These are phyloP conservation scores for Biscogniauxia marginata DNA, from an alignment of 2,329 filamentous ascomycete species.

Conservation along the genomic window DNA sequence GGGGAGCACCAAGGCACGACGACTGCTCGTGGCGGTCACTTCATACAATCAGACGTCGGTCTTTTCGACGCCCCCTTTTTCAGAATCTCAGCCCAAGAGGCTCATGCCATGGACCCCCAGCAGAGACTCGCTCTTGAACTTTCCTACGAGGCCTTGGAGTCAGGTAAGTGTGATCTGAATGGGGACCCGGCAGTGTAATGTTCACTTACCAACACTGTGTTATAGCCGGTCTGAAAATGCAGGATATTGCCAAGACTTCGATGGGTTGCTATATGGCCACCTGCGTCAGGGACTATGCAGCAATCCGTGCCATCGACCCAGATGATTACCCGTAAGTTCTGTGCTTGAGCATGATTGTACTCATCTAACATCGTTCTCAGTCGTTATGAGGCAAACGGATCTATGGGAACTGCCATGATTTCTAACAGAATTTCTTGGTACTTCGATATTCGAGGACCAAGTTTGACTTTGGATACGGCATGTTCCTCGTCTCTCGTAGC, in stretches of 20 bases:
- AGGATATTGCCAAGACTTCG: conserved; percentile 24
- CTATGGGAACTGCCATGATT: conserved; percentile 33
- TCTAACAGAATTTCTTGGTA: conserved; percentile 39
- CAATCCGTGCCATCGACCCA: conserved; percentile 29
- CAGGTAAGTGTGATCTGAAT: conserved; percentile 19
- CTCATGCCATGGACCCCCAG: conserved; percentile 35
- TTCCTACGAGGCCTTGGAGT: conserved; percentile 30
- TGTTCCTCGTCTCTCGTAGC: conserved; percentile 41
- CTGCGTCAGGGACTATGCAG: conserved; percentile 29
- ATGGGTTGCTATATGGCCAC: conserved; percentile 35
- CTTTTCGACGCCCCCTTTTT: conserved; percentile 32
- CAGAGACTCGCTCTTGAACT: conserved; percentile 33
- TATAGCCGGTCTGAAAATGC: conserved; percentile 28
- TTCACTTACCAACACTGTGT: background rate
- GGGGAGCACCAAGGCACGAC: conserved; percentile 28
- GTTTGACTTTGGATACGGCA: conserved; percentile 42
- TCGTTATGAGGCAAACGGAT: conserved; percentile 29
- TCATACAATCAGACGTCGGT: conserved; percentile 27
- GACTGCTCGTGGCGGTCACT: conserved; percentile 27
- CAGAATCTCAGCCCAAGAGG: conserved; percentile 29
- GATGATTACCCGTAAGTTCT: conserved; percentile 32
- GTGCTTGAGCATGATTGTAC: too few relatives aligned
- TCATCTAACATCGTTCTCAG: conserved; percentile 7
- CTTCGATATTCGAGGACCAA: conserved; percentile 39
- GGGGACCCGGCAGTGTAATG: background rate